phyloP scores from a whole-genome alignment of 2,329 filamentous ascomycete genomes.

The Tolypocladium inflatum region DNA sequence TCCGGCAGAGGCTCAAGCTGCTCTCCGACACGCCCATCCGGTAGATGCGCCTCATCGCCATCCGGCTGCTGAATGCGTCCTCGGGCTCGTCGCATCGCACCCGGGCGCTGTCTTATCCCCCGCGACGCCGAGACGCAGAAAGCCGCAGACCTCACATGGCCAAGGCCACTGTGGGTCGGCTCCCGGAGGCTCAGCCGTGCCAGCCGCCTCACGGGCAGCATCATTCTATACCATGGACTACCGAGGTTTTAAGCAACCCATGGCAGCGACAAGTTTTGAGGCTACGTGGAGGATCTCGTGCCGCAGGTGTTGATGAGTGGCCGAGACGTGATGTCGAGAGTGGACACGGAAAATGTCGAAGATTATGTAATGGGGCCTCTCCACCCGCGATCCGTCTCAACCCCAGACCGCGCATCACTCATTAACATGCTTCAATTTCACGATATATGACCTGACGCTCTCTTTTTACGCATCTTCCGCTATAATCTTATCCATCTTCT shows the following conservation, averaged over 20 bases:
- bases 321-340: not conserved
- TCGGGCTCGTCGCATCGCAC: not conserved
- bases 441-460: not conserved
- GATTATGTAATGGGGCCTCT: constrained; percentile 1
- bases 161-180: not conserved
- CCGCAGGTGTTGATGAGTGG: not conserved
- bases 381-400: not conserved
- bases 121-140: constrained; percentile 4
- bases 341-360: not conserved
- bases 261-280: not conserved
- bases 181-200: not conserved
- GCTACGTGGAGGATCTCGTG: not conserved
- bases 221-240: not conserved
- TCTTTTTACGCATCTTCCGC: not conserved
- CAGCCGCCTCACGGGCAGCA: constrained; percentile 2
- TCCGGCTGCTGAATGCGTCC: not conserved
- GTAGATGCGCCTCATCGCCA: not conserved
- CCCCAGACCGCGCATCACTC: not conserved
- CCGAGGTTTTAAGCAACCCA: not conserved
- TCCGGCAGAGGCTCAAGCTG: not conserved
- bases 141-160: not conserved
- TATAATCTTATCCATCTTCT: not conserved
- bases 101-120: constrained; percentile 1
- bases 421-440: not conserved
- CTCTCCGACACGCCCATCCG: not conserved